These are phyloP conservation scores for Ganoderma resinaceum DNA, from an alignment of 1,284 basidiomycete species.

Conservation along the genomic window DNA sequence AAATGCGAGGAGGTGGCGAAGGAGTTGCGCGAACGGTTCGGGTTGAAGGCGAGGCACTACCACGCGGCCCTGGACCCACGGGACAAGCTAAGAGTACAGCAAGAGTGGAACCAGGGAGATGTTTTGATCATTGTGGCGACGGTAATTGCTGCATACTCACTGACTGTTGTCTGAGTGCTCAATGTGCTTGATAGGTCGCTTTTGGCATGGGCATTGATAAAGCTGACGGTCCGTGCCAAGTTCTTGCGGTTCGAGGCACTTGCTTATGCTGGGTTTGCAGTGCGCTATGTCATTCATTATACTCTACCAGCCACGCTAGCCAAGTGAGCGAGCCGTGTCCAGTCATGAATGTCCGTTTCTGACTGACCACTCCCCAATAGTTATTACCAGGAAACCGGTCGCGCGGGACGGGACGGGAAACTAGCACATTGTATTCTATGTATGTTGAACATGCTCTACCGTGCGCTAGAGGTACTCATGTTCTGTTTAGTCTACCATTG, in stretches of 20 bases:
- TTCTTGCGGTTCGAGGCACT: not conserved
- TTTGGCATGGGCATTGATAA: slow-evolving; percentile 99
- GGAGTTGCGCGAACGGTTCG: slow-evolving; percentile 61
- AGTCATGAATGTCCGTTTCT: too few relatives aligned
- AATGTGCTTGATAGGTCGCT: slow-evolving; percentile 52
- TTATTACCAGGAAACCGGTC: slow-evolving; percentile 87
- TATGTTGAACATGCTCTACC: slow-evolving; percentile 33
- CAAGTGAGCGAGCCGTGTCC: slow-evolving; percentile 47
- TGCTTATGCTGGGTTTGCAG: slow-evolving; percentile 42
- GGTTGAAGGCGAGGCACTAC: slow-evolving; percentile 80
- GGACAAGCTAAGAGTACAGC: slow-evolving; percentile 73
- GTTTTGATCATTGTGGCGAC: slow-evolving; percentile 93
- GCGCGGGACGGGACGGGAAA: slow-evolving; percentile 83
- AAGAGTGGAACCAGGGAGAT: slow-evolving; percentile 78
- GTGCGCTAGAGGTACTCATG: not conserved
- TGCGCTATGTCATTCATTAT: slow-evolving; percentile 83
- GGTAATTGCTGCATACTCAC: slow-evolving; percentile 43
- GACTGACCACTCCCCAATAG: slow-evolving; percentile 39
- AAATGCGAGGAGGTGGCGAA: slow-evolving; percentile 85
- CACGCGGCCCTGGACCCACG: slow-evolving; percentile 81
- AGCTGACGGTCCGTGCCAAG: slow-evolving; percentile 59
- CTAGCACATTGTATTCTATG: slow-evolving; percentile 69
- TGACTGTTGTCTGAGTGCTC: not conserved
- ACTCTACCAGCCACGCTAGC: slow-evolving; percentile 75
- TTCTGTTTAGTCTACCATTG: slow-evolving; percentile 58